Percentiles rank a stretch among this genome's conserved stretches.
Conservation (phyloP, 179 eudicot species). For the Patellifolia procumbens region DNA sequence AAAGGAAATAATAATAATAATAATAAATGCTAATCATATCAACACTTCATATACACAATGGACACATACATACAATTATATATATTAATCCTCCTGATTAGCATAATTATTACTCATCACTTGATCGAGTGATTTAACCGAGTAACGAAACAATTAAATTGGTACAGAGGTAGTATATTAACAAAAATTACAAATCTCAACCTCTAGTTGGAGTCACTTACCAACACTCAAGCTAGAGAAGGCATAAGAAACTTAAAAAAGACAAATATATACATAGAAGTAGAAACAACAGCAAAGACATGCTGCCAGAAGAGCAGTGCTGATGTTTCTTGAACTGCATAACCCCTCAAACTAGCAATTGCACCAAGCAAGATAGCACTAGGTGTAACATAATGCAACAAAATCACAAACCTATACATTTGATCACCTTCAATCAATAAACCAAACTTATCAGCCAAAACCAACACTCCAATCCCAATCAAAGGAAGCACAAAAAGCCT, state of each 20-base stretch:
- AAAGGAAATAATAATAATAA: too few species aligned
- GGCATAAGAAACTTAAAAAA: constrained; percentile 35
- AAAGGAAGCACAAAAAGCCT: constrained; percentile 53
- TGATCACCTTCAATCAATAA: constrained; percentile 44
- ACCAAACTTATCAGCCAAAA: constrained; percentile 36
- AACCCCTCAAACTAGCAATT: constrained; percentile 59
- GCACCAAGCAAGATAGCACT: constrained; percentile 63
- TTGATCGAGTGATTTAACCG: too few species aligned
- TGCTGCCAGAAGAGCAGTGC: constrained; percentile 63
- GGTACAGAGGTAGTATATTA: background rate
- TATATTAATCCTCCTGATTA: too few species aligned
- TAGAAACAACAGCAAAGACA: constrained; percentile 42
- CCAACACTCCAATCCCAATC: constrained; percentile 47
- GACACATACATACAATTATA: too few species aligned
- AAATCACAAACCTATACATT: constrained; percentile 49
- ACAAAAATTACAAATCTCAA: background rate
- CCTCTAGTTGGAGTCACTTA: background rate
- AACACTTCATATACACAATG: background rate
- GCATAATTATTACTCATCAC: background rate
- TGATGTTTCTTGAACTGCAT: constrained; percentile 54
- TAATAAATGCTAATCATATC: too few species aligned
- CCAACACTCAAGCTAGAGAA: constrained; percentile 14
- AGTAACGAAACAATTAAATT: background rate
- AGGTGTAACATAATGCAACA: constrained; percentile 57
- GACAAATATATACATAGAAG: constrained; percentile 43